Evolutionary conservation across 208 protist genomes (phyloP), one percentile per base, ranked within the genome.

Genomic region (Angomonas deanei): DNA sequence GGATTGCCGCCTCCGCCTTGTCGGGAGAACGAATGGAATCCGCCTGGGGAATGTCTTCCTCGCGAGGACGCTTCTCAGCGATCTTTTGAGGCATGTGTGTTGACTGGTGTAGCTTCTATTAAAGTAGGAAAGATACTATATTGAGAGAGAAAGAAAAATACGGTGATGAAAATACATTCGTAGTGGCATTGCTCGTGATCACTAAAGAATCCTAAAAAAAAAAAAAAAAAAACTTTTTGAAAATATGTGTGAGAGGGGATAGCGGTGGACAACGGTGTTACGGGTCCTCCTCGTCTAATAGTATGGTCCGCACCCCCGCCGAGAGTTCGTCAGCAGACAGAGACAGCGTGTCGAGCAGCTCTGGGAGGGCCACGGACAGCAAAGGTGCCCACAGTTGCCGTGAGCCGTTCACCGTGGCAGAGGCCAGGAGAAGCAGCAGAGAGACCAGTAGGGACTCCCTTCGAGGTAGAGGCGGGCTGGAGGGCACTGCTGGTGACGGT

Each of bases 261-360:
- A 6, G 32, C 30, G 23, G 32, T 39, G 27, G 4, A n/a, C 23
- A 5, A 47, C 28, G 11, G 10, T 28, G 31, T 17, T 19, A 13
- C 28, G 6, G 5, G 50, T 63, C 34, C 17, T 69, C 68, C 46
- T 73, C 76, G 2, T 74, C 69, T 1, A 91, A 28, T 52, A 86
- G 69, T 23, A 91, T 60, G 53, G 68, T 71, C 4, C 59, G 62
- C n/a, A 88, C 70, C 6, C 76, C 76, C 17, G 72, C 70, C 2
- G 59, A 31, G 10, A 82, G 28, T 24, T 86, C 78, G 1, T 74
- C 73, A 13, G 30, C 39, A 0, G 66, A 76, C 30, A 81, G 39
- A 1, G 71, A 75, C 1, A 91, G 24, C 24, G 61, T 81, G 19
- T 49, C 47, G 30, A 80, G 31, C 32, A 91, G 66, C 59, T 88